A percentile compares a stretch with the other conserved stretches of the same genome.
Evolutionary conservation across 768 basidiomycete genomes (phyloP).

Genomic region (Pulveroboletus sp.): DNA sequence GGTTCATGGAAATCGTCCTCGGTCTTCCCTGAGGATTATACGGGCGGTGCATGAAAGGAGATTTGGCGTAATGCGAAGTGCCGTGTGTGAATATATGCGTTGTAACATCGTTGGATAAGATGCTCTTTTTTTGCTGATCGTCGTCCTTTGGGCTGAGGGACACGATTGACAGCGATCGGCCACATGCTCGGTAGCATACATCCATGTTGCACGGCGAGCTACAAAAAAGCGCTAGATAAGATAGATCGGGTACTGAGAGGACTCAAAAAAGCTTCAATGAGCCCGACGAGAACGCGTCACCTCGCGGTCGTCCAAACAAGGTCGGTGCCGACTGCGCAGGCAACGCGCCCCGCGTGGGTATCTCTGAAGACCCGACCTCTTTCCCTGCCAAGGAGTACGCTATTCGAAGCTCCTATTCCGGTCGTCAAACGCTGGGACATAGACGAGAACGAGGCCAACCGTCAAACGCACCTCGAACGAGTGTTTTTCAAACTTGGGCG

Average conservation of each 20-base stretch:
- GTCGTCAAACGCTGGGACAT: no score
- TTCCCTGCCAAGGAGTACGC: slow-evolving; percentile 40
- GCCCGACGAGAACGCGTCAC: slow-evolving; percentile 29
- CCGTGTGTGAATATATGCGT: slow-evolving; percentile 11
- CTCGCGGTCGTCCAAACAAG: slow-evolving; percentile 29
- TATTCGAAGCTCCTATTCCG: slow-evolving; percentile 47
- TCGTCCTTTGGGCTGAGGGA: not conserved
- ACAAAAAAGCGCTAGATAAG: not conserved
- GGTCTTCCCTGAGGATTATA: slow-evolving; percentile 39
- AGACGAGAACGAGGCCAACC: no score
- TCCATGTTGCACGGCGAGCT: not conserved
- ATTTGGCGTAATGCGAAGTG: not conserved
- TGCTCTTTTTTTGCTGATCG: not conserved
- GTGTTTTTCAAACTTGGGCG: slow-evolving; percentile 39
- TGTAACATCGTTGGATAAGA: not conserved
- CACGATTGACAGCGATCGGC: not conserved
- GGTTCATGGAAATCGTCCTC: slow-evolving; percentile 50
- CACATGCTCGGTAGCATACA: not conserved
- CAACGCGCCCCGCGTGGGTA: slow-evolving; percentile 22
- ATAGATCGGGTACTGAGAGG: not conserved
- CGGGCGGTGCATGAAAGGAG: no score
- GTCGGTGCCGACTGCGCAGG: slow-evolving; percentile 24
- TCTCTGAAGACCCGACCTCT: slow-evolving; percentile 42
- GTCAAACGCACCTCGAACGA: slow-evolving; percentile 48
- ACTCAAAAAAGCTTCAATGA: slow-evolving; percentile 18